Evolutionary conservation across 108 stramenopile species (phyloP), one percentile per base, ranked within the genome.

Genomic region (Nannochloropsis granulata): DNA sequence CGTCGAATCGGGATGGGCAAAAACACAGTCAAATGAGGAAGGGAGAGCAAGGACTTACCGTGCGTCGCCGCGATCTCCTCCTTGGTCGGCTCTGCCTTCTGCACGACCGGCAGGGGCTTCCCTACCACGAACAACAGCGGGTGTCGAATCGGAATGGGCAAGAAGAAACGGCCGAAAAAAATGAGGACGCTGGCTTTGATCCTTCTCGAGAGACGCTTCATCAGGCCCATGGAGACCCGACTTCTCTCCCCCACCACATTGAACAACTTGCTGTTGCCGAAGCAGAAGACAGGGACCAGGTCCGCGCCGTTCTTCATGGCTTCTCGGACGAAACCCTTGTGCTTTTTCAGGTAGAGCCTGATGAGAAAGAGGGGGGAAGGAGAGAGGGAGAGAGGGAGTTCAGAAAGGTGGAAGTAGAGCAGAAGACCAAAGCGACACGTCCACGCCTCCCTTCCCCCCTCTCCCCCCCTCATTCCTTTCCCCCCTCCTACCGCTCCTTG

Each of bases 231-330:
- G 45, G 16, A 86, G 2, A 78, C 24, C 12, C 25, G 16, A 43
- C 85, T 88, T 13, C 82, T 80, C 24, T 85, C 88, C 7, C 89
- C 89, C 10, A 85, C 86, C 25, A 86, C 46, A 79, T 84, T 83
- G 44, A 88, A 87, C 25, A 89, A 34, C 34, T 84, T 84, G 34
- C 84, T 85, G 88, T 89, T 90, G 16, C 90, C 90, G 78, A 85
- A 90, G 84, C 89, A 90, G 42, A 88, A 90, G n/a, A 23, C 85
- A 43, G 85, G 85, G 2, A 85, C 81, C 26, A 85, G 25, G 45
- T 85, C 23, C 25, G 85, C 85, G 2, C 85, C 85, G 5, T 85
- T 81, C 82, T 85, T 79, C 24, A 85, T 82, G 12, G 90, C 88
- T 24, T 82, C 24, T 43, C 71, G 83, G 8, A 89, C 81, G 25